Evolutionary conservation across 768 basidiomycete species (phyloP), one percentile per base, ranked within the genome.

Genomic region (Phylloporus sp.): DNA sequence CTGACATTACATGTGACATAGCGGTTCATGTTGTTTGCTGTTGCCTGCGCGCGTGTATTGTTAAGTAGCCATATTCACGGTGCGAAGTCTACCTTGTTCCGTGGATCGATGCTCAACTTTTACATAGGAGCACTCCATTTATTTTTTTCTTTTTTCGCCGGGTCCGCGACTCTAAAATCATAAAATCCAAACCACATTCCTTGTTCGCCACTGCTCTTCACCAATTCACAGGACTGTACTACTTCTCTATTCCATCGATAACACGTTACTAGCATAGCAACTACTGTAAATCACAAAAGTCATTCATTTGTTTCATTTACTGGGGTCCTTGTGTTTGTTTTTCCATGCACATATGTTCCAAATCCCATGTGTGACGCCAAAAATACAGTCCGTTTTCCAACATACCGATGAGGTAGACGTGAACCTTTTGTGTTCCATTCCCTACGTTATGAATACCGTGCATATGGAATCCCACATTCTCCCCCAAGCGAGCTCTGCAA

Each of bases 51-150:
- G 58, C 57, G 57, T 79, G 76, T 80, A 79, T 76, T 76, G 76
- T 74, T 79, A 78, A 70, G 72, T 79, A 80, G 73, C 66, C 65
- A 62, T 69, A 70, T 67, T 71, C 70, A 62, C 69, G 72, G 73
- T 74, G 63, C 71, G 72, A 66, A 64, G 60, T 59, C 61, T 57
- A 45, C 56, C 55, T 56, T 56, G 50, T 66, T 56, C 32, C 58
- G 58, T 29, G 40, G 53, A 53, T 54, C 53, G 52, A 57, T 52
- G 55, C 62, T 69, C 50, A 68, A 50, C 49, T 49, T 47, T 26
- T 43, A 47, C 7, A 18, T 41, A 65, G 62, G 57, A 41, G 26
- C 52, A 51, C 41, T 31, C 26, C 47, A 38, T 15, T 42, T n/a
- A n/a, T n/a, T 20, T 52, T 24, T 36, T 27, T 39, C 45, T 27